Base-by-base conservation (phyloP, 768 basidiomycete species). In the Suillus fuscotomentosus region DNA sequence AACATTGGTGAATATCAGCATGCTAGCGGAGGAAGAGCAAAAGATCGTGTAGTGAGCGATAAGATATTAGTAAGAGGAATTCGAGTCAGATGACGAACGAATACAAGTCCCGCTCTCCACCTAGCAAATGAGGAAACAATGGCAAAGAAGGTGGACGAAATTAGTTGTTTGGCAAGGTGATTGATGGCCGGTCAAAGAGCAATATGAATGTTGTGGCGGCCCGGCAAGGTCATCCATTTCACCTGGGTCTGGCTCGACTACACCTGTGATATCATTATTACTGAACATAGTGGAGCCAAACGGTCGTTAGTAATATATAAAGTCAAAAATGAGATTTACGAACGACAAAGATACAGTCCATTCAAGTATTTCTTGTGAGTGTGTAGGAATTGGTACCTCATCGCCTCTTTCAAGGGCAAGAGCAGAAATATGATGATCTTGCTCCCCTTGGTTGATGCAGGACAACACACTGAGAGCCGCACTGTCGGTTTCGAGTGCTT, bases 351-450 rank as follows among this genome's bases (percentile, higher is more conserved):
- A 36, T 60, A 8, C 13, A 11, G 55, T 13, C 6, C n/a, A 17
- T 63, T 66, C 68, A 54, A 71, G 51, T 34, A 60, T 57, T 27
- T 36, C 59, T 20, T 74, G 73, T 14, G 65, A 54, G 14, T 20
- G 3, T 1, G 74, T 74, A 51, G 64, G 72, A 5, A 3, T 7
- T 6, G 70, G 72, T 5, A 71, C 47, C 31, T 65, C 54, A 34
- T 64, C 63, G 8, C 79, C 81, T 3, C 70, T 66, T 53, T 73
- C 59, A 6, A 82, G 68, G 6, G 82, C 77, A 43, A 79, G 51
- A 4, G 84, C 82, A 27, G 79, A 80, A 4, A 62, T 68, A 41
- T 77, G 79, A 67, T 86, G 83, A 38, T 83, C 80, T 0, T 63
- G 65, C 7, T 80, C 79, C 7, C 74, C 78, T 36, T 70, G 72